Evolutionary conservation across 1,139 yeast species (phyloP), one percentile per base, ranked within the genome.

Genomic region (Protomyces gravidus): DNA sequence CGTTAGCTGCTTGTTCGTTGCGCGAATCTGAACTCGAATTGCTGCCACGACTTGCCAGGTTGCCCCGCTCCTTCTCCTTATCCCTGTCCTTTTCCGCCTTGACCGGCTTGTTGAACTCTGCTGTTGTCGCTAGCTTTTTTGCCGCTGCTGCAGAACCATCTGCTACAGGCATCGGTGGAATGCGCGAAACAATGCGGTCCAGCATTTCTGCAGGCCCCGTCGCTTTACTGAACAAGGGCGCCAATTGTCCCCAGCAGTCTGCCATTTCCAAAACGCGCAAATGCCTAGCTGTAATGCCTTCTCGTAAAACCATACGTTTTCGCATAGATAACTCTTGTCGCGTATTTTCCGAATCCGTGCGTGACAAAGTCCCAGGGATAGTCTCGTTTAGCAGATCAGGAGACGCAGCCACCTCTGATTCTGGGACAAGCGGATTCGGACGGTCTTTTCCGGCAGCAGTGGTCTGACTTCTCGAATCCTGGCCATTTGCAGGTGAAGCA

Each of bases 271-370:
- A 47, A 19, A 39, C 25, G 5, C 58, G 45, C 45, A 53, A 19
- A 27, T 53, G 51, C 13, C 58, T 45, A 13, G 58, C 58, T n/a
- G 58, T 53, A 7, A 53, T 36, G 15, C 58, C 58, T 11, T 30
- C 30, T n/a, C 30, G 39, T 46, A 53, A 27, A 4, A 53, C 58
- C 50, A 53, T 46, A 21, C 58, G 51, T 27, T 46, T 45, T 17
- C 58, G 58, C 27, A 27, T 17, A 1, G 26, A 26, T 3, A 45
- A 50, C n/a, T 53, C 58, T 9, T 39, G 27, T 9, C 51, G 47
- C 19, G 50, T 25, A 13, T 52, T 52, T 17, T 52, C 57, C 21
- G 45, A 36, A 13, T 52, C 57, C 15, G 49, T 36, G 9, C 42
- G 42, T 9, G 21, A 13, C 2, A 36, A 11, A 13, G 42, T 36